Percentiles rank a stretch among this genome's conserved stretches.
Conservation (phyloP, 78 protist genomes). For the Dictyostelium capitatum region DNA sequence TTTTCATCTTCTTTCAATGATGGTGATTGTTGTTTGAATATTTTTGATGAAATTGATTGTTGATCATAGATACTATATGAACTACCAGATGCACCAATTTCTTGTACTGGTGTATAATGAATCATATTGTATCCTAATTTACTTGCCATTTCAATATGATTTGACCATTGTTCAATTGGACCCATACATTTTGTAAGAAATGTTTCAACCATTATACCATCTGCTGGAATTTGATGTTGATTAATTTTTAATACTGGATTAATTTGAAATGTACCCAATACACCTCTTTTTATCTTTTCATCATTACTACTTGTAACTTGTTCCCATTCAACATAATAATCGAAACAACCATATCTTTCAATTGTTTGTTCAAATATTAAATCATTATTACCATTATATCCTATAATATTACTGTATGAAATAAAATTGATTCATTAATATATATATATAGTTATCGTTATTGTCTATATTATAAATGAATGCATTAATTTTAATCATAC, state of each 20-base stretch:
- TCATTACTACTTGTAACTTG: not conserved
- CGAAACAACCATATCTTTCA: slow-evolving; percentile 58
- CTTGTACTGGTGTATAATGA: slow-evolving; percentile 93
- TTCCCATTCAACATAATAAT: slow-evolving; percentile 66
- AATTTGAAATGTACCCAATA: slow-evolving; percentile 50
- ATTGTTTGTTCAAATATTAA: slow-evolving; percentile 36
- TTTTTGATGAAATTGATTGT: slow-evolving; percentile 63
- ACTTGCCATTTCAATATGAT: slow-evolving; percentile 48
- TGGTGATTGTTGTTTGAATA: not conserved
- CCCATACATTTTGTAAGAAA: slow-evolving; percentile 90
- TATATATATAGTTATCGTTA: too few relatives aligned
- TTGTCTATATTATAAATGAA: too few relatives aligned
- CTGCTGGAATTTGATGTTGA: slow-evolving; percentile 22
- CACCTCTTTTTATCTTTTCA: not conserved
- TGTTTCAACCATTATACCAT: slow-evolving; percentile 86
- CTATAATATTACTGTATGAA: not conserved
- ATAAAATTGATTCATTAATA: not conserved
- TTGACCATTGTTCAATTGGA: slow-evolving; percentile 76
- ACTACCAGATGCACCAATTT: slow-evolving; percentile 85
- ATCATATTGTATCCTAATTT: slow-evolving; percentile 90
- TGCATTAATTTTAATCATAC: not conserved
- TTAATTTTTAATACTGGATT: slow-evolving; percentile 42
- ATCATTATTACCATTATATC: slow-evolving; percentile 57
- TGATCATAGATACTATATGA: slow-evolving; percentile 92
- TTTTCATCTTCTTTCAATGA: slow-evolving; percentile 9